These are phyloP conservation scores for Solioccasus polychromus DNA, from an alignment of 768 basidiomycete genomes.

Conservation along the genomic window DNA sequence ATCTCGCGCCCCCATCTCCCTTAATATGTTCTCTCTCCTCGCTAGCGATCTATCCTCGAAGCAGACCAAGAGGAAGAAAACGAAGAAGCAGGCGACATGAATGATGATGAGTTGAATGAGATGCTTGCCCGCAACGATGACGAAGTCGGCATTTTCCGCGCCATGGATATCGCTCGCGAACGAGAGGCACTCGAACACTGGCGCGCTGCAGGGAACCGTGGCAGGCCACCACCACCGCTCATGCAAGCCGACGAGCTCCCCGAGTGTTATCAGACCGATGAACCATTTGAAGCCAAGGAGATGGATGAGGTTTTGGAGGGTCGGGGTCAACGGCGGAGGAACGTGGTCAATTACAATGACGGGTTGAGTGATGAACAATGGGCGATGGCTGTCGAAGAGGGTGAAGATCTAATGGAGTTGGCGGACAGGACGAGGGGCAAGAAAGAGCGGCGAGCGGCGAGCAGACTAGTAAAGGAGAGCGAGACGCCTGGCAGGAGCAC, in stretches of 20 bases:
- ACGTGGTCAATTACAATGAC: constrained; percentile 88
- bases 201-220: constrained; percentile 71
- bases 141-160: constrained; percentile 72
- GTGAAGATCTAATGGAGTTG: constrained; percentile 75
- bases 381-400: constrained; percentile 82
- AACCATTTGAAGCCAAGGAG: constrained; percentile 71
- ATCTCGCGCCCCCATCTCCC: background rate
- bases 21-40: constrained; percentile 6
- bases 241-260: constrained; percentile 90
- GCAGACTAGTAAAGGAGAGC: constrained; percentile 54
- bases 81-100: constrained; percentile 89
- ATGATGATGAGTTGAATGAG: constrained; percentile 92
- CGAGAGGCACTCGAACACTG: constrained; percentile 61
- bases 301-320: constrained; percentile 58
- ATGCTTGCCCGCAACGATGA: constrained; percentile 83
- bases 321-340: constrained; percentile 80
- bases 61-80: constrained; percentile 89
- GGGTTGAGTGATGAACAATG: constrained; percentile 93
- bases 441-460: constrained; percentile 60
- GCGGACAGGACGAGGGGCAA: constrained; percentile 61
- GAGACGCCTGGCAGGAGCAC: constrained; percentile 64
- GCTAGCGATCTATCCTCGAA: constrained; percentile 83
- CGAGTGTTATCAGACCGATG: constrained; percentile 83
- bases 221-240: constrained; percentile 72
- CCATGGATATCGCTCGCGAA: constrained; percentile 81